A percentile compares a stretch with the other conserved stretches of the same genome.
phyloP scores from a whole-genome alignment of 352 stramenopile genomes.

The Pythium utonaiense region DNA sequence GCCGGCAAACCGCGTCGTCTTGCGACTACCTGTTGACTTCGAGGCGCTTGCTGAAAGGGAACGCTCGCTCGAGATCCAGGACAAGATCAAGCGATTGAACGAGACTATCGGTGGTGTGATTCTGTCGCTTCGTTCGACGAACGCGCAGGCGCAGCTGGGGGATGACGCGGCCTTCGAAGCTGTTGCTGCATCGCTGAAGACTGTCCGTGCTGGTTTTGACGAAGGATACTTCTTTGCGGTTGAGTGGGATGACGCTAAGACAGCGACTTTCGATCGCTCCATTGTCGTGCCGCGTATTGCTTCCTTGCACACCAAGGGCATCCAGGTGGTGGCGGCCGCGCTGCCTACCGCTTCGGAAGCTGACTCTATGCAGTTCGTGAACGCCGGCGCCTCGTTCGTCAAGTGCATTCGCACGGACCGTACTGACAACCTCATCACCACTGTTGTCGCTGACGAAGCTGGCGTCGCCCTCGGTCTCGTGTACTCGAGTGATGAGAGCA shows the following conservation, averaged over 20 bases:
- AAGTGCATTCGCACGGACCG: conserved; percentile 87
- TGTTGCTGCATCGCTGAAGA: conserved; percentile 31
- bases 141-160: conserved; percentile 13
- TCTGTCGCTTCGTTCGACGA: conserved; percentile 31
- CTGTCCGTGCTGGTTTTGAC: conserved; percentile 37
- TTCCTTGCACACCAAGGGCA: conserved; percentile 53
- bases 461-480: conserved; percentile 91
- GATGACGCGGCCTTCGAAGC: conserved; percentile 23
- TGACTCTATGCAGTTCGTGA: conserved; percentile 28
- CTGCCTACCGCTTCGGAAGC: conserved; percentile 26
- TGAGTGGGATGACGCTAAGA: conserved; percentile 29
- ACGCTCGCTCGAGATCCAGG: conserved; percentile 14
- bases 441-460: conserved; percentile 90
- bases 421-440: conserved; percentile 90
- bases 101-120: conserved; percentile 40
- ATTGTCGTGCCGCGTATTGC: conserved; percentile 43
- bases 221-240: conserved; percentile 54
- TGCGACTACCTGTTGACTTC: conserved; percentile 48
- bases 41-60: conserved; percentile 20
- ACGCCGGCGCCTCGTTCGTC: conserved; percentile 55
- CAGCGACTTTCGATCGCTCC: conserved; percentile 21
- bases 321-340: conserved; percentile 46
- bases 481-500: conserved; percentile 92
- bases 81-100: conserved; percentile 40
- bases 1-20: conserved; percentile 51